Percentiles rank a stretch among this genome's conserved stretches.
Conservation (phyloP, 495 filamentous ascomycete genomes). For the Penicillium canescens region DNA sequence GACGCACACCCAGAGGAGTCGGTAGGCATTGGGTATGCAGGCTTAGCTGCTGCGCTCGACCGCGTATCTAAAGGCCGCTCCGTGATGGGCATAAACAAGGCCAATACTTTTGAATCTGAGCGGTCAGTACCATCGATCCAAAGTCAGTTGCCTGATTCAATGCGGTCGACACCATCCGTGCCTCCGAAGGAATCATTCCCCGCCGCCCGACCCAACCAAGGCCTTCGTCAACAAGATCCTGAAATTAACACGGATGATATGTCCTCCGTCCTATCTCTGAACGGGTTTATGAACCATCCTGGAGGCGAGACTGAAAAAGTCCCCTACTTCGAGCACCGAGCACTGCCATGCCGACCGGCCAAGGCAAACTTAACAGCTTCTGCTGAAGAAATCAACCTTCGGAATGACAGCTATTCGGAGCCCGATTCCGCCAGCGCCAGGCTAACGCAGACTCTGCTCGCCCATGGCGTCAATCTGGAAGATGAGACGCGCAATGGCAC, state of each 20-base stretch:
- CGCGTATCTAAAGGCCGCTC: constrained; percentile 25
- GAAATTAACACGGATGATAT: constrained; percentile 12
- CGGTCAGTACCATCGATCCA: constrained; percentile 8
- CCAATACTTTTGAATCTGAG: constrained; percentile 4
- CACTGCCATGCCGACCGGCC: neutral
- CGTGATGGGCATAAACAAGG: constrained; percentile 22
- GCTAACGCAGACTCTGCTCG: constrained; percentile 45
- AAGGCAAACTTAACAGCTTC: neutral
- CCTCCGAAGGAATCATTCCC: constrained; percentile 12
- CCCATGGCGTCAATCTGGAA: constrained; percentile 48
- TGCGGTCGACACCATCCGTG: constrained; percentile 14
- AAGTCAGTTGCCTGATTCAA: neutral
- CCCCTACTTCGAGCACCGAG: neutral
- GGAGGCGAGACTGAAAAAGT: neutral
- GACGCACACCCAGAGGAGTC: constrained; percentile 22
- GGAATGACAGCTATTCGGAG: neutral
- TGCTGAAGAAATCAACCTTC: constrained; percentile 1
- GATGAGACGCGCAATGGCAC: constrained; percentile 42
- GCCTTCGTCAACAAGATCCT: neutral
- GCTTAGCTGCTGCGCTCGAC: constrained; percentile 27
- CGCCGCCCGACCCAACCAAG: neutral
- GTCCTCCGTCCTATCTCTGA: constrained; percentile 21
- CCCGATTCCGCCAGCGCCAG: constrained; percentile 28
- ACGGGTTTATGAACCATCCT: constrained; percentile 9
- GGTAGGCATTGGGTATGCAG: constrained; percentile 24